Base-by-base conservation (phyloP, 495 filamentous ascomycete species). In the Daldinia vernicosa region DNA sequence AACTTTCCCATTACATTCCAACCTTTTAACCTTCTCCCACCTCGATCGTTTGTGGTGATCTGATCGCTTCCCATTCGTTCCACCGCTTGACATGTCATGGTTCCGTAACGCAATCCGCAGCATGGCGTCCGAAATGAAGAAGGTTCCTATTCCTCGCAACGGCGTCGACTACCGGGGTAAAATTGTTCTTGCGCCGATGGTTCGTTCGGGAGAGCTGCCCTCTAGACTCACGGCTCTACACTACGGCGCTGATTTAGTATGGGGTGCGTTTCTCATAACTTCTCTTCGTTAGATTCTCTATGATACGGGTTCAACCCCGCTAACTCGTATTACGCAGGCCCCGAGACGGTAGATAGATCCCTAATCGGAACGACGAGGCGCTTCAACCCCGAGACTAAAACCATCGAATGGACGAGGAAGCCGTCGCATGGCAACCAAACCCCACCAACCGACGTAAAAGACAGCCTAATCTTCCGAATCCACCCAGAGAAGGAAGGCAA, bases 161-260 rank as follows among this genome's bases (percentile, higher is more conserved):
- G 94, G 94, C 60, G 93, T 97, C 77, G 94, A 98, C 82, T 98
- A 96, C 80, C 88, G 94, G 70, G 90, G 90, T 74, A 98, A 96
- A 80, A 79, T 98, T 66, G 96, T 97, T 33, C 90, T 99, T 33
- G 95, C 95, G 26, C 95, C 95, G 40, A 99, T 99, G 95, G 95
- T 99, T 26, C 90, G 95, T 39, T 94, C 92, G 27, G 96, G 96
- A 71, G 95, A 99, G 82, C 84, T 98, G 17, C 96, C 96, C 4
- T 93, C 91, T 8, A 89, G 95, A 15, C 86, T 99, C 1, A 77
- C 94, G 4, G 91, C 95, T 6, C 87, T 99, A 19, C 90, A 96
- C 72, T 98, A 99, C 77, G 95, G 95, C 52, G 96, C 96, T 47
- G 95, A 98, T 77, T 86, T 98, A 14, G 95, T 98, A 64, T 99